A percentile compares a stretch with the other conserved stretches of the same genome.
Conservation (phyloP, 768 basidiomycete genomes). For the Chalciporus sphaerocephalus region DNA sequence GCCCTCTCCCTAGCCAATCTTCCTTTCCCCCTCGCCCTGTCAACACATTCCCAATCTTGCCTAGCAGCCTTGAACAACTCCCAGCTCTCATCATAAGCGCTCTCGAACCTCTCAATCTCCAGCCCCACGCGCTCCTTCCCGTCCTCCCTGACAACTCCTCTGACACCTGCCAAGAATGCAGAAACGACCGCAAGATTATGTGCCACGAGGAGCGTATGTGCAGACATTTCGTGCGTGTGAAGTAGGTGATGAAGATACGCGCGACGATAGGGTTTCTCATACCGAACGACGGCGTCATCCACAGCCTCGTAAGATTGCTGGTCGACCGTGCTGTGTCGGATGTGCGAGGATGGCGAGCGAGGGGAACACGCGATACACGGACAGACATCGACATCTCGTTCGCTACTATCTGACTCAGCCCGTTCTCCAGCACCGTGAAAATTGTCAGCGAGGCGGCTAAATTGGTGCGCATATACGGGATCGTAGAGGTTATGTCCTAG, state of each 20-base stretch:
- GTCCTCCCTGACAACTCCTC: conserved; percentile 30
- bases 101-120: conserved; percentile 50
- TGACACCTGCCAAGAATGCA: conserved; percentile 57
- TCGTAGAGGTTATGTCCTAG: conserved; percentile 77
- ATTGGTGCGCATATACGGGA: conserved; percentile 53
- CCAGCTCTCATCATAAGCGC: conserved; percentile 46
- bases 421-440: conserved; percentile 22
- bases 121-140: conserved; percentile 15
- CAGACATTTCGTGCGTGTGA: conserved; percentile 87
- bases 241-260: conserved; percentile 83
- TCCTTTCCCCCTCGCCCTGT: conserved; percentile 70
- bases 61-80: conserved; percentile 50
- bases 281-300: conserved; percentile 1
- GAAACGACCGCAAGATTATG: conserved; percentile 74
- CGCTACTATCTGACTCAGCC: neutral
- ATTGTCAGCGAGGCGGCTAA: conserved; percentile 45
- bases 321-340: conserved; percentile 48
- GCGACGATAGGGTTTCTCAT: conserved; percentile 37
- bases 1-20: conserved; percentile 61
- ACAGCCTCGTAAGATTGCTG: conserved; percentile 16
- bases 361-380: conserved; percentile 58
- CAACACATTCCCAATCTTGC: conserved; percentile 59
- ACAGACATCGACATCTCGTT: conserved; percentile 32
- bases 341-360: conserved; percentile 27
- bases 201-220: conserved; percentile 66